A percentile compares a stretch with the other conserved stretches of the same genome.
Conservation (phyloP, 179 eudicot species). For the Beta macrorhiza region DNA sequence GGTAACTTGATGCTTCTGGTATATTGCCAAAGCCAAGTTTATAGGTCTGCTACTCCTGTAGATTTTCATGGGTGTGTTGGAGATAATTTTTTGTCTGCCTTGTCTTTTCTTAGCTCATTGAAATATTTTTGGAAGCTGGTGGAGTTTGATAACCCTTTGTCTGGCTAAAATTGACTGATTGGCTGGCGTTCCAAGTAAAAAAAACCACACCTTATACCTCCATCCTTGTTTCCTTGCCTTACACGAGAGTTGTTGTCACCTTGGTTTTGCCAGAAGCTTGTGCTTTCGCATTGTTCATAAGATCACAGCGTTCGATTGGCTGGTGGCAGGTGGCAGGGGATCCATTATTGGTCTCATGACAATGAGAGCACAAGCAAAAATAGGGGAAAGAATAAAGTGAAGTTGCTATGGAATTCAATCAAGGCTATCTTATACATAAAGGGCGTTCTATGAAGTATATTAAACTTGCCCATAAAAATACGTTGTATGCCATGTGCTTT, state of each 20-base stretch:
- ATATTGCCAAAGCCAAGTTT: background rate
- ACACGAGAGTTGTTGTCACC: background rate
- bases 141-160: too few relatives aligned
- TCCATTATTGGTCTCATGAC: background rate
- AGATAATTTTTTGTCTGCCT: background rate
- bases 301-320: background rate
- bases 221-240: background rate
- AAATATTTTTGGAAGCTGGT: background rate
- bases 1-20: background rate
- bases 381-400: background rate
- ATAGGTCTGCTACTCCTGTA: background rate
- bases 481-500: background rate
- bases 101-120: slow-evolving; percentile 4
- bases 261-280: background rate
- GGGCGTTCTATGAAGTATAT: background rate
- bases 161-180: background rate
- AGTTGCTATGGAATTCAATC: background rate
- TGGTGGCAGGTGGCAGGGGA: background rate
- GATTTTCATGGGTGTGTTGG: background rate
- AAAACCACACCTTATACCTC: background rate
- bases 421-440: background rate
- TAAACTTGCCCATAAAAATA: background rate
- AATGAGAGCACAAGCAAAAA: background rate
- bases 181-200: background rate
- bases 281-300: background rate